Evolutionary conservation across 202 grass and related monocot species (phyloP), one percentile per base, ranked within the genome.

Genomic region (Setaria italica): DNA sequence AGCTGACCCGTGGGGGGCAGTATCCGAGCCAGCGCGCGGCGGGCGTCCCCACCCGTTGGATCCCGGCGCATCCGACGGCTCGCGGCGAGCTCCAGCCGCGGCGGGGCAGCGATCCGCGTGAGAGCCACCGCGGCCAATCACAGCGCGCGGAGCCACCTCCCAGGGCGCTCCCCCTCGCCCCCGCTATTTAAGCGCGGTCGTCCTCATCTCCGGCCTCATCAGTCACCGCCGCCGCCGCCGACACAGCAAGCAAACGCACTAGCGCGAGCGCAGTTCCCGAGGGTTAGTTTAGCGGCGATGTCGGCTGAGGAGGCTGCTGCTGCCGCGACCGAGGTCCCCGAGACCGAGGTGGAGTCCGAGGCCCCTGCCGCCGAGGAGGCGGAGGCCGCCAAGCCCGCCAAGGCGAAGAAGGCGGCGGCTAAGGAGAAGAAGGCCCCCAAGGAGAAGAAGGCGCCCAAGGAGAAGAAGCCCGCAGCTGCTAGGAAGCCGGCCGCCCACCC

Each of bases 171-270:
- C 21, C 30, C 45, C 0, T 55, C 35, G 20, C 19, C 63, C 0
- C 7, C 43, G 50, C 85, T 94, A 92, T 92, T 87, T 94, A 94
- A 92, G 33, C 79, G 29, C 16, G 4, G 4, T 81, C 74, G 70
- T 74, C 80, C 0, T 81, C 73, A 13, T 34, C 25, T 72, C 78
- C 62, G 19, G 16, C 58, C 25, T 65, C 64, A 34, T 69, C 89
- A 39, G 16, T 56, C 20, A 5, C 70, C 73, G 2, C 41, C 62
- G 8, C 30, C 39, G 7, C 62, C 14, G 41, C 74, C 45, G 47
- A 39, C 78, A 3, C 49, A 80, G 48, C 19, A 7, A 80, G 46
- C 42, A 1, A 20, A 16, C 7, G 7, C 42, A 2, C 7, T 0
- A 45, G 37, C 12, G 39, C 43, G 9, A 16, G 4, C 11, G 54